Evolutionary conservation across 2,329 filamentous ascomycete species (phyloP).

Genomic region (Pseudogymnoascus destructans): DNA sequence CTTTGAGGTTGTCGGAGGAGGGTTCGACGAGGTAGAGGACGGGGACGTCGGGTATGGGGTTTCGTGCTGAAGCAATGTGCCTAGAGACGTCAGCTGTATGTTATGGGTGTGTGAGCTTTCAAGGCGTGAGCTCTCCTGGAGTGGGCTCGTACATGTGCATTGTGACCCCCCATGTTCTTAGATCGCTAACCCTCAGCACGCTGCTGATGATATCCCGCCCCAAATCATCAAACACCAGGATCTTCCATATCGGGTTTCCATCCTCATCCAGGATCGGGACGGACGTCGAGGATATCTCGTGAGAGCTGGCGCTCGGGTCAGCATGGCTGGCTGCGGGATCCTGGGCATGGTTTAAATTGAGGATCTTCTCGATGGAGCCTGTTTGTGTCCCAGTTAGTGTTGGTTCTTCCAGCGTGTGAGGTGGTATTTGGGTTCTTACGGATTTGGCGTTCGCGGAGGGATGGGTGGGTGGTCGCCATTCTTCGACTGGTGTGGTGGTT

Average conservation of each 20-base stretch:
- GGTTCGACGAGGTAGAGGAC: slow-evolving; percentile 96
- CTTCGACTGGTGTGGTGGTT: background rate
- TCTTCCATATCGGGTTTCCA: slow-evolving; percentile 93
- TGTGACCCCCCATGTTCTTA: slow-evolving; percentile 87
- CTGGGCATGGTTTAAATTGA: slow-evolving; percentile 76
- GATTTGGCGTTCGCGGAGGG: slow-evolving; percentile 60
- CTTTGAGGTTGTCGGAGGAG: slow-evolving; percentile 63
- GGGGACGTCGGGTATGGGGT: slow-evolving; percentile 90
- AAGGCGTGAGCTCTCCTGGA: background rate
- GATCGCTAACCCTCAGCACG: slow-evolving; percentile 83
- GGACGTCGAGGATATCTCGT: slow-evolving; percentile 52
- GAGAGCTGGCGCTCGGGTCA: slow-evolving; percentile 41
- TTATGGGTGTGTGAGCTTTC: background rate
- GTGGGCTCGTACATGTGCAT: slow-evolving; percentile 64
- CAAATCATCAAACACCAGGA: slow-evolving; percentile 83
- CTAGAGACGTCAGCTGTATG: slow-evolving; percentile 32
- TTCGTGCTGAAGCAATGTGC: slow-evolving; percentile 67
- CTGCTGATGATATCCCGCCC: slow-evolving; percentile 95
- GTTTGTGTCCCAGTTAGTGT: slow-evolving; percentile 3
- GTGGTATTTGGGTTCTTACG: slow-evolving; percentile 33
- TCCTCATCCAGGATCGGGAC: slow-evolving; percentile 75
- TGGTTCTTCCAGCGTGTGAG: background rate
- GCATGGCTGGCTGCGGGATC: slow-evolving; percentile 42
- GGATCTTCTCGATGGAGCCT: slow-evolving; percentile 90
- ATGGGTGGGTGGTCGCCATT: slow-evolving; percentile 20